Base-by-base conservation (phyloP, 2,329 filamentous ascomycete species). In the Colletotrichum graminicola region DNA sequence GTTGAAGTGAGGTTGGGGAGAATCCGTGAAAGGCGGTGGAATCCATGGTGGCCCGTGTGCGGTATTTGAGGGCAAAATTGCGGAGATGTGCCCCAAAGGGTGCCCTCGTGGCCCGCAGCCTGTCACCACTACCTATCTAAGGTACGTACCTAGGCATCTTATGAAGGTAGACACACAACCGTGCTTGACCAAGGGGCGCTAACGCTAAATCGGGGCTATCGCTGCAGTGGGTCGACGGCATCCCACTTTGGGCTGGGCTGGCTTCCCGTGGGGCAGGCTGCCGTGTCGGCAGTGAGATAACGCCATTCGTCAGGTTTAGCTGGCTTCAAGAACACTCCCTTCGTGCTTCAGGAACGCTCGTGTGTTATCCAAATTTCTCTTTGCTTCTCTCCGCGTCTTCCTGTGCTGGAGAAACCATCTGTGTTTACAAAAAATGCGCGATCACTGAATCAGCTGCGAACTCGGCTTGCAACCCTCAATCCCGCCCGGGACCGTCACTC, bases 1-100 rank as follows among this genome's bases (percentile, higher is more conserved):
- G 51, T 57, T 18, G 23, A 47, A 26, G 62, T 54, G 61, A 66
- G 67, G 62, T 62, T 71, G 62, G 67, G 66, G 56, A 51, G 51
- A 43, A 68, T 62, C 39, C 34, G 69, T 29, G 29, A 64, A 68
- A 63, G 57, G 69, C 54, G 52, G 65, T 57, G 57, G 54, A 62
- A 71, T 62, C 45, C 41, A 45, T n/a, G 60, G 65, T 68, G 66
- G 69, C 34, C 69, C 49, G 69, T 72, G 69, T 39, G 69, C 59
- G 69, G 66, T 39, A 60, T 72, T 72, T 60, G 47, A 72, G 59
- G 68, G 51, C 36, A 41, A 55, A 60, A 59, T 26, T 62, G 64
- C 55, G 64, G 57, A 49, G 59, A 59, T 41, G 49, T 3, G 64
- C 41, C 41, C 52, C 52, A 66, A 59, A 57, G 43, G 47, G 56